Conservation (phyloP, 305 asterid genomes). For the Coffea humblotiana region DNA sequence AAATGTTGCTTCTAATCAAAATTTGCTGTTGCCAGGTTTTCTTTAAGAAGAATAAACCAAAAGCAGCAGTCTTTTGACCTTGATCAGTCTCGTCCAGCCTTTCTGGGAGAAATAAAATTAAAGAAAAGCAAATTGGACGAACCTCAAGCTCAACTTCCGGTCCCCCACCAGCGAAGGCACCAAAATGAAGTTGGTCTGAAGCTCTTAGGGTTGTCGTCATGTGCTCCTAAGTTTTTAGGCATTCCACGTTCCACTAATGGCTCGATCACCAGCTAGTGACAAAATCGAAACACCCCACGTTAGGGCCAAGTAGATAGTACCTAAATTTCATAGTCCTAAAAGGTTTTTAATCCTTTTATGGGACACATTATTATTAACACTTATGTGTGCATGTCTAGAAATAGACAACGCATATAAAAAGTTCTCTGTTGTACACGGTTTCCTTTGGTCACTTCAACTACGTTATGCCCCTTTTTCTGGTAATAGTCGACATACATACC, state of each 20-base stretch:
- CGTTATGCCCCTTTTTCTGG: too few species aligned
- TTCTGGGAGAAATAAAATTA: not conserved
- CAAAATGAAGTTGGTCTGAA: not conserved
- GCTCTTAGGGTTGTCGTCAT: slow-evolving; percentile 6
- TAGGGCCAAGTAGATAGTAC: not conserved
- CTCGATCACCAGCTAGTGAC: not conserved
- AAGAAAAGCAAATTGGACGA: not conserved
- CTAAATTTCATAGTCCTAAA: not conserved
- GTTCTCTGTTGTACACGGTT: not conserved
- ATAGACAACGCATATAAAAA: not conserved
- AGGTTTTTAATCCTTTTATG: too few species aligned
- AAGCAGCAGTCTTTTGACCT: not conserved
- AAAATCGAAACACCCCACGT: not conserved
- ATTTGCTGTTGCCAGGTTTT: not conserved
- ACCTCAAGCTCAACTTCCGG: not conserved
- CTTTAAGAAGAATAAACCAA: not conserved
- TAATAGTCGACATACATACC: too few species aligned
- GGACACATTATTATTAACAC: not conserved
- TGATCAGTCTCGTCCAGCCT: slow-evolving; percentile 4
- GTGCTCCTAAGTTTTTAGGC: slow-evolving; percentile 3
- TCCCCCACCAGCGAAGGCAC: not conserved
- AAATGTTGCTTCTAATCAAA: not conserved
- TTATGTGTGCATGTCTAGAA: not conserved
- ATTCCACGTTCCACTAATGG: not conserved
- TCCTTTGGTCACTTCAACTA: too few species aligned